Evolutionary conservation across 768 basidiomycete species (phyloP), one percentile per base, ranked within the genome.

Genomic region (Leccinum incarnatum): DNA sequence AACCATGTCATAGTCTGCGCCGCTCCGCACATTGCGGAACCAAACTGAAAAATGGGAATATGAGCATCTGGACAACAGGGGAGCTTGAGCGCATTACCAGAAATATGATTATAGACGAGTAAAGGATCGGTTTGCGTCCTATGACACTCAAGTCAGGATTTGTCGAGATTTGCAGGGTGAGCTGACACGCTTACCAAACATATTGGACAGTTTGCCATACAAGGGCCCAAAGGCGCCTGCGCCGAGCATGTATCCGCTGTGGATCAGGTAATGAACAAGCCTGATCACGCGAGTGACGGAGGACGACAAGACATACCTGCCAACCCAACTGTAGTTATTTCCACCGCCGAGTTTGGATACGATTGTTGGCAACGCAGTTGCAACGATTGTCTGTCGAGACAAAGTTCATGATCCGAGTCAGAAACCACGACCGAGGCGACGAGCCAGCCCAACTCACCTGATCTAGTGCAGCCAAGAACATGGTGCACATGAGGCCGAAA

Each of bases 1-100:
- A 95, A 75, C 92, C 89, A 91, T 2, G 76, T 80, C 83, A 93
- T 87, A 56, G 55, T 84, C 69, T 93, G 87, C 0, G 92, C 90
- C 1, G 89, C 87, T 14, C 91, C 91, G 64, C 89, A 93, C 55
- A 93, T 74, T 2, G 89, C 90, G 6, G 89, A 91, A 21, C 89
- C 90, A 62, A 91, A 73, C 88, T 89, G 48, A 6, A 19, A 19
- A 23, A 34, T 15, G 21, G 19, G 15, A 1, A 21, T 6, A 40
- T 63, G 21, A 65, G 48, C 8, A 53, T 32, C 25, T 17, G 36
- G 5, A 50, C 4, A 17, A 42, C 23, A 34, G 12, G 5, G 8
- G 14, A 21, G 36, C 30, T 10, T 10, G n/a, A 11, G 40, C 2
- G 66, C 80, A 30, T 66, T 66, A 90, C 85, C 74, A 94, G 70